Base-by-base conservation (phyloP, 2,329 filamentous ascomycete species). In the Tolypocladium capitatum region DNA sequence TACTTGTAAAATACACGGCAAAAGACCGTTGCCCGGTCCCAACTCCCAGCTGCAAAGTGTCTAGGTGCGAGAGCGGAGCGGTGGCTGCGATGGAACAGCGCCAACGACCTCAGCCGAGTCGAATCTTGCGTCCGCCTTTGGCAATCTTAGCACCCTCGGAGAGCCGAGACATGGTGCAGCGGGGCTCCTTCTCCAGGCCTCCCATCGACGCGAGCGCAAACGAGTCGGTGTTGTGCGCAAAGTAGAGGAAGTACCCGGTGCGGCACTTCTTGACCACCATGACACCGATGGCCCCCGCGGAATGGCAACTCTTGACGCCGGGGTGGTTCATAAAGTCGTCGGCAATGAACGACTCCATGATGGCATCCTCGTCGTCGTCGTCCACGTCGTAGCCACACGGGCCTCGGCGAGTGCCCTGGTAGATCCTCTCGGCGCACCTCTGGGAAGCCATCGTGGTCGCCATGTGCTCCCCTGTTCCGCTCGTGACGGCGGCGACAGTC, bases 381-480 rank as follows among this genome's bases (percentile, higher is more conserved):
- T 74, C 65, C 16, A 85, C 70, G 52, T 85, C 79, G 8, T 65
- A 64, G 7, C 87, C 87, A 16, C 71, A 75, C 45, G 65, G 67
- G 2, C 69, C 75, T 54, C 78, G 81, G 59, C 73, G 76, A 44
- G 74, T 83, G 55, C 74, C 78, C 54, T 83, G 78, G 60, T 89
- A 95, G 27, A 98, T 74, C 42, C 92, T 80, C 54, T 91, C 85
- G 1, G 90, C 89, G 61, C 89, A 94, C 48, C 84, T 83, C 49
- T 84, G 82, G 7, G 92, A 90, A 11, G 92, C 91, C 75, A 94
- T 84, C 0, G 90, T 94, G 0, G 91, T 96, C 33, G 89, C 86
- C 85, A 98, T 98, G 62, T 98, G 92, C 67, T 98, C 92, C 43
- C 92, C 92, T 3, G 92, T 98, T 28, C 92, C 92, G 61, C 88